These are phyloP conservation scores for Zasmidium citrigriseum DNA, from an alignment of 2,329 filamentous ascomycete genomes.

Conservation along the genomic window DNA sequence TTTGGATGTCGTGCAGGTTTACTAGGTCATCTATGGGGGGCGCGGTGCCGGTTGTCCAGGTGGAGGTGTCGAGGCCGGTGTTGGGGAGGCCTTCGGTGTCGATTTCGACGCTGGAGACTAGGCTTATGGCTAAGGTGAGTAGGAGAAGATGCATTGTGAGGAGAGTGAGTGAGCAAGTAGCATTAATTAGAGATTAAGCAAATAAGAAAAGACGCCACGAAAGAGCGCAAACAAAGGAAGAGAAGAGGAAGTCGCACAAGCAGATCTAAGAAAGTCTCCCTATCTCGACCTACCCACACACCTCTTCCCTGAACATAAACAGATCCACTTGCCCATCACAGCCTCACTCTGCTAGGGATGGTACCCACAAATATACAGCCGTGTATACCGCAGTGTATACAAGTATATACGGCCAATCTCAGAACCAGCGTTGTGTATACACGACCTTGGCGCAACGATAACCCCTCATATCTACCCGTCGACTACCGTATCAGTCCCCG, in stretches of 20 bases:
- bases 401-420: no score
- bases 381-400: no score
- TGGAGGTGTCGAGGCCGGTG: conserved; percentile 30
- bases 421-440: no score
- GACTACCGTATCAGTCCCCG: no score
- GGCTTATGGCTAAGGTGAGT: conserved; percentile 8
- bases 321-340: no score
- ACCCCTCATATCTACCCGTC: no score
- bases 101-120: conserved; percentile 21
- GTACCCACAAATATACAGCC: no score
- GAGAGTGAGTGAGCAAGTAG: neutral
- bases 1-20: conserved; percentile 31
- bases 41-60: conserved; percentile 25
- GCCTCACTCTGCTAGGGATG: no score
- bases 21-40: conserved; percentile 29
- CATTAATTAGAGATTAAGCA: neutral
- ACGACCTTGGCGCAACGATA: no score
- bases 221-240: neutral
- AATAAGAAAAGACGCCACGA: neutral
- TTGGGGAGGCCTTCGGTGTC: conserved; percentile 31
- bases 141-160: conserved; percentile 2
- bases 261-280: no score
- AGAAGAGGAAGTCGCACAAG: neutral
- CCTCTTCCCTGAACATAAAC: no score
- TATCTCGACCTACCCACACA: no score